Evolutionary conservation across 1,139 yeast species (phyloP).

Genomic region (Hemisphaericaspora subhashii): DNA sequence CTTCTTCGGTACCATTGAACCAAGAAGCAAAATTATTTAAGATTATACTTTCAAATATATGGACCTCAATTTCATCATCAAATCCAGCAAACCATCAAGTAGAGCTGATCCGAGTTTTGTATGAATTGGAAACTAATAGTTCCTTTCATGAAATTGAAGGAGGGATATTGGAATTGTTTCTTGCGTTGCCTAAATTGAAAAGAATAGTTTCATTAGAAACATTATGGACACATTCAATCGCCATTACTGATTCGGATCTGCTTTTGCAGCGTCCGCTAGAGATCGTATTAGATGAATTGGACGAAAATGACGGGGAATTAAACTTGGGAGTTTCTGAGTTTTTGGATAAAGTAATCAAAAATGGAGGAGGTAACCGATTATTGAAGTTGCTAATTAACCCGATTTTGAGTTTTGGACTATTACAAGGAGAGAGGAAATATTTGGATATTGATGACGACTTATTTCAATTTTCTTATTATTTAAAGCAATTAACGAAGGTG

Average conservation of each 20-base stretch:
- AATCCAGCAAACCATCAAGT: constrained; percentile 55
- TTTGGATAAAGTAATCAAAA: constrained; percentile 49
- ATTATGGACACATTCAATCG: constrained; percentile 59
- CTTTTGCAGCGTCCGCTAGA: constrained; percentile 68
- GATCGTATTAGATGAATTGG: constrained; percentile 63
- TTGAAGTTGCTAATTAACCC: constrained; percentile 58
- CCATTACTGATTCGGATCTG: constrained; percentile 40
- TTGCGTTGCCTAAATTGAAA: constrained; percentile 33
- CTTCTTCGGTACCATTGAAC: constrained; percentile 22
- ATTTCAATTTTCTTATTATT: constrained; percentile 56
- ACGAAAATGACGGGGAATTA: constrained; percentile 39
- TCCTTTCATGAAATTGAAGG: constrained; percentile 56
- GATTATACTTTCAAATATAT: constrained; percentile 39
- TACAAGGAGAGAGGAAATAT: constrained; percentile 18
- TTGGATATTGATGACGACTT: constrained; percentile 50
- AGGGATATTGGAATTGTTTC: constrained; percentile 50
- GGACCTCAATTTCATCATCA: constrained; percentile 47
- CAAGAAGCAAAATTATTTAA: constrained; percentile 36
- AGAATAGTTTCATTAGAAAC: constrained; percentile 51
- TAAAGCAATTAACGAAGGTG: constrained; percentile 52
- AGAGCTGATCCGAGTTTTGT: constrained; percentile 56
- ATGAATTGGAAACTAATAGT: constrained; percentile 40
- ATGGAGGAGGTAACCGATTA: constrained; percentile 60
- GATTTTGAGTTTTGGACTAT: constrained; percentile 40
- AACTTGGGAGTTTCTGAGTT: constrained; percentile 55